Evolutionary conservation across 139 green algal species (phyloP), one percentile per base, ranked within the genome.

Genomic region (Chlorella ohadii): DNA sequence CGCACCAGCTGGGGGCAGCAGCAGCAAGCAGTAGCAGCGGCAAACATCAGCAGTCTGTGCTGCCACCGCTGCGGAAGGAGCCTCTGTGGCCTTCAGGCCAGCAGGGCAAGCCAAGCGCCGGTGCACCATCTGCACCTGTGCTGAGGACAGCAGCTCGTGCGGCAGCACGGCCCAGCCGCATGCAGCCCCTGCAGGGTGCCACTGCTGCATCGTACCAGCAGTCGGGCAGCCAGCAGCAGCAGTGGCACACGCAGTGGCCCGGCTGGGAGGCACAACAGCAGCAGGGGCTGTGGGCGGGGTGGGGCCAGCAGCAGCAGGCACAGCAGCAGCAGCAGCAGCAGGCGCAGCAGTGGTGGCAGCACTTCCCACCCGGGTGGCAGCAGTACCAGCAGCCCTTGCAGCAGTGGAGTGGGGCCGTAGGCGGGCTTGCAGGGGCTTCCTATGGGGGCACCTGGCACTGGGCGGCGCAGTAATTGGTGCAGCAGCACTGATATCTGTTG

Each of bases 71-170:
- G 70, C 41, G 27, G 6, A 47, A 77, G 39, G 27, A 56, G 33
- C 70, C 11, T 20, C 51, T 59, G 51, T 59, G 51, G 51, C 51
- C 6, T 55, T 25, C 25, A 22, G 12, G 39, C 27, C 39, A 27
- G 38, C 36, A 25, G 39, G 70, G 70, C 27, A 31, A 65, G 47
- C n/a, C 31, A n/a, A 31, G 28, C 5, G n/a, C 72, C 19, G 27
- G 31, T 28, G 47, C 28, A 1, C 51, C 72, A 0, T 33, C 66
- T 41, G 66, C 66, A 28, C 75, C 56, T 7, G 36, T 23, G 56
- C 75, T 81, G 75, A 56, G 55, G 3, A 81, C 75, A 34, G 75
- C 75, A 5, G 75, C 56, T 1, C 31, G 75, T 36, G 75, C 75
- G 16, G 75, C 34, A 1, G 75, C 56, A 36, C 55, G 72, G n/a